These are phyloP conservation scores for Capsicum rhomboideum DNA, from an alignment of 257 asterid genomes.

Conservation along the genomic window DNA sequence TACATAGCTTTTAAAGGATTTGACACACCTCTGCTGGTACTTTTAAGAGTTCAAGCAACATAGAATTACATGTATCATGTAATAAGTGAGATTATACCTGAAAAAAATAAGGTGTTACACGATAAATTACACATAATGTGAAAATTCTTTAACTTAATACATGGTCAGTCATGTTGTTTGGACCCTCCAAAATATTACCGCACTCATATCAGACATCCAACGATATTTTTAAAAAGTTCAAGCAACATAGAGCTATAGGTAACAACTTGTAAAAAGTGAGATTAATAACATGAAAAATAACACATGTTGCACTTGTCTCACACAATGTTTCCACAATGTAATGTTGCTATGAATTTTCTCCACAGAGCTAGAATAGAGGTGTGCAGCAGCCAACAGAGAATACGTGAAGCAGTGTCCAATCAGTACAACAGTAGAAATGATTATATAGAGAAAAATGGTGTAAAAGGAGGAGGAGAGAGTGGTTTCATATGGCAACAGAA, in stretches of 20 bases:
- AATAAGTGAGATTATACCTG: not conserved
- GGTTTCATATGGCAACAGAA: too few species aligned
- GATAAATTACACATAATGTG: not conserved
- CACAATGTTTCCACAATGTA: too few species aligned
- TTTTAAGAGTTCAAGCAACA: not conserved
- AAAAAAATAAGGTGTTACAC: not conserved
- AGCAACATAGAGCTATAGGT: not conserved
- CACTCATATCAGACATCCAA: not conserved
- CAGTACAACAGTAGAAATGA: conserved; percentile 54
- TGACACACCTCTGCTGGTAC: too few species aligned
- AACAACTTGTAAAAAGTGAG: not conserved
- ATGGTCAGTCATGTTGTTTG: not conserved
- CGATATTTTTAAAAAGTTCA: not conserved
- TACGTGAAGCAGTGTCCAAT: conserved; percentile 25
- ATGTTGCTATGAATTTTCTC: not conserved
- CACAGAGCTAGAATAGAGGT: conserved; percentile 37
- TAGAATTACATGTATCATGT: not conserved
- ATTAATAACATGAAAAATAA: not conserved
- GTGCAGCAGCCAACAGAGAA: conserved; percentile 36
- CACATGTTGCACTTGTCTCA: not conserved
- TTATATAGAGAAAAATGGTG: too few species aligned
- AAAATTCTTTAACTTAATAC: not conserved
- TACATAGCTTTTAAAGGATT: not conserved
- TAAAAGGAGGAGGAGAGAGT: too few species aligned
- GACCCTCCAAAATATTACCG: not conserved